Conservation (phyloP, 192 early-diverging fungal species). For the Dissophora globulifera region DNA sequence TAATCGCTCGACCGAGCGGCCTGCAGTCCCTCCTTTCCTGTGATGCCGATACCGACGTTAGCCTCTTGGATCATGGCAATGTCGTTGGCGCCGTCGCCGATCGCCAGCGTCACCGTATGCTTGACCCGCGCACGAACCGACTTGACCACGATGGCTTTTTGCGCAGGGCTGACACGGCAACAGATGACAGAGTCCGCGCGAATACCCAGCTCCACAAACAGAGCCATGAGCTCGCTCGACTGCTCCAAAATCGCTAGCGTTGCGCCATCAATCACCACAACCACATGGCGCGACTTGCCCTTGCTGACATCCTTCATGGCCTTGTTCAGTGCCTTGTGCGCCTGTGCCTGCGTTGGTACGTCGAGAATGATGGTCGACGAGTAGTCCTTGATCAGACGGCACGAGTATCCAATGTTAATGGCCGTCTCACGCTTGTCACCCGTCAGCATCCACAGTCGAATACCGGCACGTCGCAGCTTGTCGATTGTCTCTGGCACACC, state of each 20-base stretch:
- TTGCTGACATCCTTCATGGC: slow-evolving; percentile 54
- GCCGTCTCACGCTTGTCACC: slow-evolving; percentile 94
- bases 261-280: slow-evolving; percentile 59
- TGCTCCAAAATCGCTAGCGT: slow-evolving; percentile 60
- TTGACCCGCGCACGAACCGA: slow-evolving; percentile 63
- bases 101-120: slow-evolving; percentile 75
- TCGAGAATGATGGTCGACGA: slow-evolving; percentile 60
- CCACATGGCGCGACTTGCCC: slow-evolving; percentile 52
- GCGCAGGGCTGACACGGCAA: slow-evolving; percentile 89
- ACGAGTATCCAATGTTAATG: slow-evolving; percentile 89
- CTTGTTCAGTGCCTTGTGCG: slow-evolving; percentile 47
- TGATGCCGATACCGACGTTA: slow-evolving; percentile 92
- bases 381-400: slow-evolving; percentile 68
- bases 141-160: slow-evolving; percentile 90
- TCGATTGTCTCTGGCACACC: slow-evolving; percentile 89
- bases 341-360: slow-evolving; percentile 45
- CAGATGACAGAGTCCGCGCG: slow-evolving; percentile 86
- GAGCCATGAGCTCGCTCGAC: slow-evolving; percentile 60
- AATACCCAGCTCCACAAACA: slow-evolving; percentile 80
- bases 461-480: slow-evolving; percentile 78
- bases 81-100: slow-evolving; percentile 96
- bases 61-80: slow-evolving; percentile 97
- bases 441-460: slow-evolving; percentile 92
- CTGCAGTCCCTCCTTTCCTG: slow-evolving; percentile 88
- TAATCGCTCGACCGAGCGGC: slow-evolving; percentile 90